phyloP scores from a whole-genome alignment of 176 grass and related monocot genomes.

The Oryza meridionalis region DNA sequence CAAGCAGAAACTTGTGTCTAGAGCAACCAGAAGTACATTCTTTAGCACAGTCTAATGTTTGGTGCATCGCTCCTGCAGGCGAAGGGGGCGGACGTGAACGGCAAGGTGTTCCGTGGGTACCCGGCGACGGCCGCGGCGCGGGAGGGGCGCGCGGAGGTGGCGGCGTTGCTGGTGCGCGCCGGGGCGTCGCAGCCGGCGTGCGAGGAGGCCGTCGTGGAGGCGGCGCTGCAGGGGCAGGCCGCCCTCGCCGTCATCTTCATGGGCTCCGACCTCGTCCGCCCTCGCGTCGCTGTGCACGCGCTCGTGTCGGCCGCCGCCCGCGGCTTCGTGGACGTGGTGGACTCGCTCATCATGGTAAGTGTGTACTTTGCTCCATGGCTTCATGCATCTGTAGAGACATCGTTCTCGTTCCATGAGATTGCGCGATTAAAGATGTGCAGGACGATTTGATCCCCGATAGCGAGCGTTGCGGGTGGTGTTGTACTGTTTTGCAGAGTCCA shows the following conservation, averaged over 20 bases:
- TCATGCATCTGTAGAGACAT: too few relatives aligned
- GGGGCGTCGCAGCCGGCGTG: conserved; percentile 90
- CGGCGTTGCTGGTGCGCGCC: conserved; percentile 68
- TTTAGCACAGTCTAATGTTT: not conserved
- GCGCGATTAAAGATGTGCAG: not conserved
- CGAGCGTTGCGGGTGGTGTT: not conserved
- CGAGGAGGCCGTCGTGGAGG: conserved; percentile 96
- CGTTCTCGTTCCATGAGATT: too few relatives aligned
- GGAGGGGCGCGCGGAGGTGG: conserved; percentile 77
- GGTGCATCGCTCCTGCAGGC: conserved; percentile 45
- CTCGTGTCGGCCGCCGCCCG: conserved; percentile 75
- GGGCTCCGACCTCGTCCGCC: conserved; percentile 80
- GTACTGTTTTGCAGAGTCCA: not conserved
- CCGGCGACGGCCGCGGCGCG: conserved; percentile 76
- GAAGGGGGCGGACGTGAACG: conserved; percentile 88
- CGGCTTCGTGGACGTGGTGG: conserved; percentile 81
- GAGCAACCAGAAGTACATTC: not conserved
- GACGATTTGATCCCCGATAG: not conserved
- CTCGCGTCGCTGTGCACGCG: conserved; percentile 70
- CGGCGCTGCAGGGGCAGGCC: conserved; percentile 67
- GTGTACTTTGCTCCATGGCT: too few relatives aligned
- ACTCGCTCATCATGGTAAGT: conserved; percentile 67
- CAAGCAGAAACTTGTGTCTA: not conserved
- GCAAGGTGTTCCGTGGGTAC: conserved; percentile 79
- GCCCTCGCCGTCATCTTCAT: conserved; percentile 74